Conservation (phyloP, 495 filamentous ascomycete species). For the Lentithecium fluviatile region DNA sequence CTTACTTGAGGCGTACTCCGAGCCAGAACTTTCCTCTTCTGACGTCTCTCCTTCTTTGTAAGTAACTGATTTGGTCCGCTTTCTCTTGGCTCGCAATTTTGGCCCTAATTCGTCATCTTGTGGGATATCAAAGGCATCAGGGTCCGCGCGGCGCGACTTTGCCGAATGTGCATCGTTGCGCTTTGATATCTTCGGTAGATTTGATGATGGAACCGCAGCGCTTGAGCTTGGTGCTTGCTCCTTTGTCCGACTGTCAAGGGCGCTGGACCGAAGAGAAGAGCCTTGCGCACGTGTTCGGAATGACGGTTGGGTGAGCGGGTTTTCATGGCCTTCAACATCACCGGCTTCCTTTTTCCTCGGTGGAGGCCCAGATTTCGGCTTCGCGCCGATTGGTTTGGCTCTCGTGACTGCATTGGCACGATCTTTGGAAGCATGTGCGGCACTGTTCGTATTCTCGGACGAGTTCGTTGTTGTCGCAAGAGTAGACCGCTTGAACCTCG, state of each 20-base stretch:
- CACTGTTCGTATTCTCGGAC: no score
- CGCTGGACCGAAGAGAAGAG: no score
- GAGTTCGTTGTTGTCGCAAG: no score
- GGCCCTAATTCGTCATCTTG: not conserved
- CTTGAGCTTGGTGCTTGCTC: no score
- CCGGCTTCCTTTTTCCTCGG: not conserved
- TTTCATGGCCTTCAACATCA: not conserved
- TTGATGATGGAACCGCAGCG: no score
- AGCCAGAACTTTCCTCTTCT: not conserved
- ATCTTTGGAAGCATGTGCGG: no score
- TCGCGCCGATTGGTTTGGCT: not conserved
- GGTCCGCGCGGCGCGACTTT: not conserved
- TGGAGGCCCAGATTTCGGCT: not conserved
- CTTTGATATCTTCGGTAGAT: no score
- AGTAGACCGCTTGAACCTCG: not conserved
- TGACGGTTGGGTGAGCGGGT: not conserved
- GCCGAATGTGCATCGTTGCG: no score
- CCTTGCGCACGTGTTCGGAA: not conserved
- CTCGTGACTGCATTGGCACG: not conserved
- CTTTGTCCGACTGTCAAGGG: no score
- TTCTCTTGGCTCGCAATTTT: not conserved
- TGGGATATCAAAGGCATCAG: not conserved
- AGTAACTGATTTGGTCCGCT: not conserved
- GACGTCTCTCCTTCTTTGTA: not conserved
- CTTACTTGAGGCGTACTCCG: not conserved